These are phyloP conservation scores for Sugiyamaella xylanicola DNA, from an alignment of 1,139 yeast species.

Conservation along the genomic window DNA sequence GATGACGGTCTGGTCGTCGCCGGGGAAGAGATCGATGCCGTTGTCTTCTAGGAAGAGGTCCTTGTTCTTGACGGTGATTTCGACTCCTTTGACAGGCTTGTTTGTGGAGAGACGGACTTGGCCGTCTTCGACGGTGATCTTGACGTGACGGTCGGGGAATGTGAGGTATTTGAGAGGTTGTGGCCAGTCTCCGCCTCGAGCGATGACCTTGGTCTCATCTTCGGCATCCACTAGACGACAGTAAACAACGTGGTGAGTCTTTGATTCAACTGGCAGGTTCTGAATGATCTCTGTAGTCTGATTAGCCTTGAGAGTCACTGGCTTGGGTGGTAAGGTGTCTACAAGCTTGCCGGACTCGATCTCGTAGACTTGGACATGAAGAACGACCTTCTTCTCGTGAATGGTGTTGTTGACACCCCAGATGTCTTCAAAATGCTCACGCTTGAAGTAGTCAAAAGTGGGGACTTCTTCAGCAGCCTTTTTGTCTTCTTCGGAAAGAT, in stretches of 20 bases:
- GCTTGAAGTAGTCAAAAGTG: slow-evolving; percentile 21
- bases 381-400: slow-evolving; percentile 33
- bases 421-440: slow-evolving; percentile 38
- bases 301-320: slow-evolving; percentile 40
- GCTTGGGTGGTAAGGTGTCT: slow-evolving; percentile 23
- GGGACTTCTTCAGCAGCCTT: slow-evolving; percentile 21
- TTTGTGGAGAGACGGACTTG: slow-evolving; percentile 35
- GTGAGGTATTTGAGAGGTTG: slow-evolving; percentile 53
- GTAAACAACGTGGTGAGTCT: slow-evolving; percentile 26
- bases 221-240: slow-evolving; percentile 24
- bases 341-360: slow-evolving; percentile 42
- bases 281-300: slow-evolving; percentile 43
- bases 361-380: slow-evolving; percentile 43
- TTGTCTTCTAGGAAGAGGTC: slow-evolving; percentile 44
- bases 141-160: slow-evolving; percentile 37
- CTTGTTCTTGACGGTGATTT: slow-evolving; percentile 32
- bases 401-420: slow-evolving; percentile 49
- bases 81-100: slow-evolving; percentile 50
- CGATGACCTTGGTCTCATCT: slow-evolving; percentile 32
- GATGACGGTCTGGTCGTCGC: slow-evolving; percentile 33
- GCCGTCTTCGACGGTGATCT: slow-evolving; percentile 25
- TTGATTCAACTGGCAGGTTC: slow-evolving; percentile 27
- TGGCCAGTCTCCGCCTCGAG: slow-evolving; percentile 54
- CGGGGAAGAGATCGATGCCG: slow-evolving; percentile 51
- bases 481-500: slow-evolving; percentile 18